Evolutionary conservation across 805 yeast genomes (phyloP), one percentile per base, ranked within the genome.

Genomic region (Vanderwaltozyma polyspora): DNA sequence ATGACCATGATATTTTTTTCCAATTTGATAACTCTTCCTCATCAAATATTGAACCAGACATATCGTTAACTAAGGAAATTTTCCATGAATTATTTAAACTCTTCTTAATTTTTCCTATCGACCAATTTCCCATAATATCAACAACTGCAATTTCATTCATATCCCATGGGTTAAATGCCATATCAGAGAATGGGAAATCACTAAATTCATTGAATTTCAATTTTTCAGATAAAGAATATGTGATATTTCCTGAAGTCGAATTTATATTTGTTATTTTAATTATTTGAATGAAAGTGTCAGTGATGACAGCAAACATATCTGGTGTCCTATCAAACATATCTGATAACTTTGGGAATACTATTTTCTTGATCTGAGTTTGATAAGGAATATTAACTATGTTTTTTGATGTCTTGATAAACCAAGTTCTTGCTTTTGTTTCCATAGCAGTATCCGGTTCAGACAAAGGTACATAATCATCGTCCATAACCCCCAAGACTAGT

Each of bases 81-180:
- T 33, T 40, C 14, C 38, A 41, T 14, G 16, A 12, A 5, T 19
- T 15, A 6, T 12, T 15, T 10, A 16, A 3, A 17, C 25, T 40
- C 17, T 25, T 36, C 15, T 43, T 61, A 41, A 46, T 40, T 21
- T 60, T 38, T 48, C 67, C 68, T 1, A 67, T 28, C 3, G 59
- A 61, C 64, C 76, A 71, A 34, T 70, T 66, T 0, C 84, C 84
- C 25, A 62, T 59, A 1, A 60, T 44, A 46, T 77, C 84, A 6
- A 74, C 50, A 1, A 67, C 46, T 0, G 64, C 67, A 40, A 74
- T 52, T 29, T 51, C 51, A 8, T 45, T 40, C 19, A 45, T 39
- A 29, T 67, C 61, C 54, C 56, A 60, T 0, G 75, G 74, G 37
- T 64, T 63, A 34, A 67, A 66, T 2, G 62, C 43, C 9, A 66